These are phyloP conservation scores for Angomonas ambiguus DNA, from an alignment of 208 protist genomes.

Conservation along the genomic window DNA sequence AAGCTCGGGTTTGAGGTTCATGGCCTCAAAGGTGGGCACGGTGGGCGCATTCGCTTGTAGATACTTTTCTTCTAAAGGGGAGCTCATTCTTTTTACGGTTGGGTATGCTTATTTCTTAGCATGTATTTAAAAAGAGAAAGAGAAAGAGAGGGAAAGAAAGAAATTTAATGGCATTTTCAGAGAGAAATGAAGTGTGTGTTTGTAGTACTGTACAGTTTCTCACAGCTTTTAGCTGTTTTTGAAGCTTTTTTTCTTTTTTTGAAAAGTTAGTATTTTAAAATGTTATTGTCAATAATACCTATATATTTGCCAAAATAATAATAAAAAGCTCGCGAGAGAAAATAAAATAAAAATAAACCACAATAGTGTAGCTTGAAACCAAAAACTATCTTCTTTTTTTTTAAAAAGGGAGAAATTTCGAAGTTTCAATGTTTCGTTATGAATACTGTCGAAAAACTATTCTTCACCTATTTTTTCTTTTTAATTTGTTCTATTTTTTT, in stretches of 20 bases:
- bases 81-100: neutral
- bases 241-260: neutral
- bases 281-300: neutral
- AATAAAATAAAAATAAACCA: neutral
- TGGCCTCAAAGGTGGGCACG: conserved; percentile 86
- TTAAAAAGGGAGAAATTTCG: neutral
- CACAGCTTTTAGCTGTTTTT: neutral
- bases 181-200: neutral
- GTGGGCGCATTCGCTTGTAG: conserved; percentile 84
- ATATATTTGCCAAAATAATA: neutral
- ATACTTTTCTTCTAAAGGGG: conserved; percentile 42
- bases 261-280: neutral
- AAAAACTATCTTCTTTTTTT: neutral
- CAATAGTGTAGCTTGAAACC: neutral
- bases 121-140: neutral
- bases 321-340: neutral
- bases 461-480: too few relatives aligned
- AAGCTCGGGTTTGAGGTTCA: conserved; percentile 82
- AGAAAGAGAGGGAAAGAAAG: neutral
- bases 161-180: neutral
- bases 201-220: too few relatives aligned
- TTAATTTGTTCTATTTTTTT: neutral
- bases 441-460: too few relatives aligned
- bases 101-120: too few relatives aligned
- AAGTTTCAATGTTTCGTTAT: too few relatives aligned